phyloP scores from a whole-genome alignment of 139 green algal genomes.

The Helicosporidium sp. region DNA sequence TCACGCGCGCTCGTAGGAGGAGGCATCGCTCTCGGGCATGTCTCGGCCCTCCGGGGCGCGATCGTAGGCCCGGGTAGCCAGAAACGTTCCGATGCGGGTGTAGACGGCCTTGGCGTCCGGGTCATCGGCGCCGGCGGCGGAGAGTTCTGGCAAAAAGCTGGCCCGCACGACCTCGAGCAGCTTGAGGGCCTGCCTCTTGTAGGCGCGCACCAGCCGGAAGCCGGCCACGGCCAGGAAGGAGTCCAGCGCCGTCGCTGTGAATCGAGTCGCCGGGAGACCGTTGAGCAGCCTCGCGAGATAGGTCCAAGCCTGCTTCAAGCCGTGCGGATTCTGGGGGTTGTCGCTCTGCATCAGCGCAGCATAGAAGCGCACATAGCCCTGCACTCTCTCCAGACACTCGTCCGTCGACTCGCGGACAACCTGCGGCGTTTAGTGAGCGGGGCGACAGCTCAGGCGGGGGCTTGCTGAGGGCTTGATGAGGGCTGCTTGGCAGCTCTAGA shows the following conservation, averaged over 20 bases:
- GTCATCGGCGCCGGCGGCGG: neutral
- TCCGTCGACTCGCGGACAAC: constrained; percentile 17
- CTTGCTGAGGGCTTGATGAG: no score
- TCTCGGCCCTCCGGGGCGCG: neutral
- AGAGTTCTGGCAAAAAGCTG: constrained; percentile 15
- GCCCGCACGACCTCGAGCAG: constrained; percentile 20
- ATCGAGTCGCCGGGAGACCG: constrained; percentile 31
- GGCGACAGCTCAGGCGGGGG: no score
- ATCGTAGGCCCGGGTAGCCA: neutral
- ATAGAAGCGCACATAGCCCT: constrained; percentile 40
- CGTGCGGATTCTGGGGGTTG: constrained; percentile 22
- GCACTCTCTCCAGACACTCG: constrained; percentile 20
- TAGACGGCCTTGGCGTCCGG: neutral
- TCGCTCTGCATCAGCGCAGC: constrained; percentile 39
- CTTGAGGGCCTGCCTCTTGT: constrained; percentile 37
- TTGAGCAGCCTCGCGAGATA: constrained; percentile 41
- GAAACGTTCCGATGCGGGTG: neutral
- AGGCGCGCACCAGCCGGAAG: constrained; percentile 26
- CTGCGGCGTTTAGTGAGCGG: no score
- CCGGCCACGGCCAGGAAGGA: constrained; percentile 34
- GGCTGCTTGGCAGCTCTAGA: no score
- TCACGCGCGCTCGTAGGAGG: neutral
- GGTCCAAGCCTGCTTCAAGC: constrained; percentile 31
- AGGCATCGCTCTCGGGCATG: neutral
- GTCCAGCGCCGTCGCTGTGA: constrained; percentile 34